These are phyloP conservation scores for Fusarium gaditjirri DNA, from an alignment of 2,329 filamentous ascomycete genomes.

Conservation along the genomic window DNA sequence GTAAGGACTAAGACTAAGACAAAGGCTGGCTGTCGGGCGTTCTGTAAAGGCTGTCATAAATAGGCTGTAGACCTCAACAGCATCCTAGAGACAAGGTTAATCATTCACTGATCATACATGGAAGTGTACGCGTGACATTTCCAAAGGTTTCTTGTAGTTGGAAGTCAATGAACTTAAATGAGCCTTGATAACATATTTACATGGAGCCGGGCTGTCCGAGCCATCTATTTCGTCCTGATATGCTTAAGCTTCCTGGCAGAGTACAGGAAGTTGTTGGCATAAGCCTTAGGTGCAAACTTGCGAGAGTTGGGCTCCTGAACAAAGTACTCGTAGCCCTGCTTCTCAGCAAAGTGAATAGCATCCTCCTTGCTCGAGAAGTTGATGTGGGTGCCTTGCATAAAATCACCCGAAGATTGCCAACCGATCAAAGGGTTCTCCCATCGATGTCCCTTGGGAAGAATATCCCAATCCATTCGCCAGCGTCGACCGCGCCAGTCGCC, in stretches of 20 bases:
- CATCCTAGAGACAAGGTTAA: not conserved
- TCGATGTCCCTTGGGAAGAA: conserved; percentile 88
- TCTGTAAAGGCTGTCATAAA: not conserved
- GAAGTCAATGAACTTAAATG: conserved; percentile 20
- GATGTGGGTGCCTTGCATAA: conserved; percentile 92
- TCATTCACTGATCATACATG: not conserved
- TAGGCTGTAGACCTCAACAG: not conserved
- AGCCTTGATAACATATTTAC: conserved; percentile 46
- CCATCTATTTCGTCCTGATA: conserved; percentile 78
- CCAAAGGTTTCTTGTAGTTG: not conserved
- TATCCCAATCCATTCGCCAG: conserved; percentile 99
- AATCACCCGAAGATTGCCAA: conserved; percentile 95
- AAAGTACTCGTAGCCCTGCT: conserved; percentile 99
- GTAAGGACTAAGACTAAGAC: conserved; percentile 28
- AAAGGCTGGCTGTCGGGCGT: conserved; percentile 31
- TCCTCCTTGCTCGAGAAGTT: conserved; percentile 95
- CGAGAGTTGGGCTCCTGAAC: conserved; percentile 96
- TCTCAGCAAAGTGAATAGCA: conserved; percentile 93
- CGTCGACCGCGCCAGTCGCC: conserved; percentile 84
- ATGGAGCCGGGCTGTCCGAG: conserved; percentile 19
- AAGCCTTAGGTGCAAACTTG: conserved; percentile 86
- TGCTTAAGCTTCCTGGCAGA: conserved; percentile 87
- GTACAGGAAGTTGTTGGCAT: conserved; percentile 96
- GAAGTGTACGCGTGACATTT: not conserved
- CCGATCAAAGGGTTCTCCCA: conserved; percentile 99